Evolutionary conservation across 805 yeast species (phyloP), one percentile per base, ranked within the genome.

Genomic region (Citeromyces nyonsensis): DNA sequence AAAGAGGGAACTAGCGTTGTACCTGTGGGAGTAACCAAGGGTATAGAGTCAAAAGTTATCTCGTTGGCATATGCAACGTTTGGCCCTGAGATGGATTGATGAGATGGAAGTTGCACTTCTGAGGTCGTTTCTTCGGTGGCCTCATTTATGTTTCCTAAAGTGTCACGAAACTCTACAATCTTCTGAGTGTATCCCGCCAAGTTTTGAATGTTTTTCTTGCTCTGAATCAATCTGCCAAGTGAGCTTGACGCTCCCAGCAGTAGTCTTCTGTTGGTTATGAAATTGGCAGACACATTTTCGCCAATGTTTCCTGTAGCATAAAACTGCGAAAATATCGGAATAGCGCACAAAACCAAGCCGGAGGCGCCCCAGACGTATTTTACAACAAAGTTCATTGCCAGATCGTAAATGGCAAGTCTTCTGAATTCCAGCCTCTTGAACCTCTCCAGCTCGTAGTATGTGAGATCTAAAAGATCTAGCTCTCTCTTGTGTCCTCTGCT

Each of bases 301-400:
- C 47, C 36, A 24, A 49, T 35, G 30, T 61, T 54, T 33, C 69
- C 66, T 33, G 72, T 61, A 37, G 64, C 60, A 15, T 40, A 34
- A 4, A 43, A 35, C 31, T 51, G 48, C 4, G 52, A 56, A 48
- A 86, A 86, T 2, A 85, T 80, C 5, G 97, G 96, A 3, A 86
- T 73, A 2, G 95, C 74, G 54, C 96, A 86, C 31, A 86, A 61
- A 1, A 76, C 69, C 37, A 86, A 63, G 8, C 97, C 97, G 24
- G 91, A 83, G 3, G 95, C 97, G 39, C 97, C 97, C 86, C 95
- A 79, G 31, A 84, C 71, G 54, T 86, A 86, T 56, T 86, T 86
- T 38, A 86, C 86, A 34, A 84, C 73, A 44, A 85, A 86, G 32
- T 79, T 82, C 42, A 88, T 91, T 2, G 88, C 80, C 42, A 82